A percentile compares a stretch with the other conserved stretches of the same genome.
phyloP scores from a whole-genome alignment of 2,329 filamentous ascomycete species.

The Penicillium paneum region DNA sequence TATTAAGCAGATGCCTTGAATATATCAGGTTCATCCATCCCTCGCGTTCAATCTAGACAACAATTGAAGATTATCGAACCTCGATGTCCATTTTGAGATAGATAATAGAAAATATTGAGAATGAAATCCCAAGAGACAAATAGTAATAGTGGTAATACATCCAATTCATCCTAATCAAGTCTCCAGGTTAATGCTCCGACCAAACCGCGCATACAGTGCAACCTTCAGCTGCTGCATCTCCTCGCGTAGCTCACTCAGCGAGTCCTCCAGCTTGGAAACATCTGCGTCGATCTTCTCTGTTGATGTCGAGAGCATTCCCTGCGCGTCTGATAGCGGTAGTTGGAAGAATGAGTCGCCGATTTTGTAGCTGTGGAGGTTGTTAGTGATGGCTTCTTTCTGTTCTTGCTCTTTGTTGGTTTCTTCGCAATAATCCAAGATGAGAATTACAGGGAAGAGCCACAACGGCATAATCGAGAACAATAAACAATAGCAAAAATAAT shows the following conservation, averaged over 20 bases:
- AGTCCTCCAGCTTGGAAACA: constrained; percentile 71
- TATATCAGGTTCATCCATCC: neutral
- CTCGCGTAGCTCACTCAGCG: constrained; percentile 69
- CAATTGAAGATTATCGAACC: neutral
- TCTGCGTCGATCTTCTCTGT: constrained; percentile 73
- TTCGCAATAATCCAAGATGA: neutral
- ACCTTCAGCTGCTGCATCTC: constrained; percentile 91
- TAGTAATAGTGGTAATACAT: neutral
- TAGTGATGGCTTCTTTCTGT: neutral
- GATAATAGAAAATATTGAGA: neutral
- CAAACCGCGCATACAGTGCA: constrained; percentile 88
- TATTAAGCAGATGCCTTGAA: neutral
- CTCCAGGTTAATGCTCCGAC: constrained; percentile 94
- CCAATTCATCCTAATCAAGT: constrained; percentile 51
- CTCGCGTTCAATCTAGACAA: neutral
- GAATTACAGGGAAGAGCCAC: neutral
- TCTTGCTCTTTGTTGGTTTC: too few species aligned
- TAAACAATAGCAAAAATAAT: neutral
- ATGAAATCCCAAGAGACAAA: neutral
- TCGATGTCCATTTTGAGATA: neutral
- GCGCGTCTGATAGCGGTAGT: constrained; percentile 76
- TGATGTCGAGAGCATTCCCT: constrained; percentile 73
- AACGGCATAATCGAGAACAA: neutral
- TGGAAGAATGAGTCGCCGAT: constrained; percentile 95
- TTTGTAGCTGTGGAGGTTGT: constrained; percentile 67